Conservation (phyloP, 306 rosid genomes). For the Rosa rugosa region DNA sequence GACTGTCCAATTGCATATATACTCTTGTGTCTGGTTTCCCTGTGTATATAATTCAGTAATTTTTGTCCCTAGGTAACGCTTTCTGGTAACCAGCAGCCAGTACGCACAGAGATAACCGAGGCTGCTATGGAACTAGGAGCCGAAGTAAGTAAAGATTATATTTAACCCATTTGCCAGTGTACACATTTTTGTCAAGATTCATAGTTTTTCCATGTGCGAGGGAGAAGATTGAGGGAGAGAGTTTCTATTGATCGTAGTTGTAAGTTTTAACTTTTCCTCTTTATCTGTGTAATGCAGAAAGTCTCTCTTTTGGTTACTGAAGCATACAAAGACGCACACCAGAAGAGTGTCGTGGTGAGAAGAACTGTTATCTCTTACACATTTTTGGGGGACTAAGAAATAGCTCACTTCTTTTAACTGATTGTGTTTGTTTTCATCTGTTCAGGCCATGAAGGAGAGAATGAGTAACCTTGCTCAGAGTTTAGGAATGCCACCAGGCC, state of each 20-base stretch:
- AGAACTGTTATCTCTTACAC: background rate
- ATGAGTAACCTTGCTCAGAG: conserved; percentile 61
- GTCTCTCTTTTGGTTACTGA: conserved; percentile 72
- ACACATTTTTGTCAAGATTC: background rate
- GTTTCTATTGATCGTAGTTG: background rate
- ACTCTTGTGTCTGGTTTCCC: background rate
- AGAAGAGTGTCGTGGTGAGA: conserved; percentile 77
- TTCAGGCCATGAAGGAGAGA: conserved; percentile 58
- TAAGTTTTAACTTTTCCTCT: background rate
- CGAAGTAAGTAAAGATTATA: conserved; percentile 48
- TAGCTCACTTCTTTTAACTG: background rate
- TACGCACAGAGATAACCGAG: conserved; percentile 80
- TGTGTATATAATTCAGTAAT: conserved; percentile 9
- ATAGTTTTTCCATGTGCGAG: background rate
- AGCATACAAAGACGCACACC: conserved; percentile 84
- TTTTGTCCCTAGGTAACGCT: conserved; percentile 58
- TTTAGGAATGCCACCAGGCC: conserved; percentile 57
- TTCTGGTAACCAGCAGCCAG: conserved; percentile 82
- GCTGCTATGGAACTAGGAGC: conserved; percentile 92
- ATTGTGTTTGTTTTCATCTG: background rate
- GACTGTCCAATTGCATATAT: background rate
- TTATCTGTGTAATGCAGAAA: conserved; percentile 52
- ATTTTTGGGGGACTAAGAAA: background rate
- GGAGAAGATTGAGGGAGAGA: background rate
- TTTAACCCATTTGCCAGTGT: background rate